Evolutionary conservation across 257 asterid species (phyloP).

Genomic region (Datura wrightii): DNA sequence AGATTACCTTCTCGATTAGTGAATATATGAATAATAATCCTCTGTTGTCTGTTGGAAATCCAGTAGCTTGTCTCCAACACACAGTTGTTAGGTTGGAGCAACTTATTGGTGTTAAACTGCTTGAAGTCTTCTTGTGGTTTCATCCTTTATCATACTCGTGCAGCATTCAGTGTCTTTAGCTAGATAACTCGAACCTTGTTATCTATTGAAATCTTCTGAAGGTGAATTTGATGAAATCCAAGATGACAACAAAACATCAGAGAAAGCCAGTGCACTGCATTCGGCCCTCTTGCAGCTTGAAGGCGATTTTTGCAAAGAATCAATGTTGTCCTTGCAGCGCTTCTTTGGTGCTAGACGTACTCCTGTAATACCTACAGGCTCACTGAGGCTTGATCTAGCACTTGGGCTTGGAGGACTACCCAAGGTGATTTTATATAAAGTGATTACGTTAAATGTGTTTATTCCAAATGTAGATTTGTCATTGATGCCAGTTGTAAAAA

Average conservation of each 20-base stretch:
- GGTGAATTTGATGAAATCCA: constrained; percentile 63
- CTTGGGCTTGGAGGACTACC: constrained; percentile 97
- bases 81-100: not conserved
- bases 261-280: constrained; percentile 79
- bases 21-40: not conserved
- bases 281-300: constrained; percentile 72
- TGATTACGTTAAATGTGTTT: not conserved
- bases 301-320: constrained; percentile 78
- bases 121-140: not conserved
- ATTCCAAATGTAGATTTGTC: not conserved
- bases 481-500: not conserved
- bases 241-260: constrained; percentile 57
- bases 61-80: constrained; percentile 11
- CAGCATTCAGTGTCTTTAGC: not conserved
- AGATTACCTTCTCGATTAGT: not conserved
- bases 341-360: constrained; percentile 86
- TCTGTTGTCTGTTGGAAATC: not conserved
- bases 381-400: constrained; percentile 86
- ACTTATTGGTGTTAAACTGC: constrained; percentile 19
- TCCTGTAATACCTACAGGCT: constrained; percentile 85
- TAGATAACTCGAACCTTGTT: constrained; percentile 23
- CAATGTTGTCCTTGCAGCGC: constrained; percentile 81
- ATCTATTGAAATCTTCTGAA: constrained; percentile 59
- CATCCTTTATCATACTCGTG: constrained; percentile 14
- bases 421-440: constrained; percentile 60